Base-by-base conservation (phyloP, 2,329 filamentous ascomycete species). In the Macrophomina phaseolina region DNA sequence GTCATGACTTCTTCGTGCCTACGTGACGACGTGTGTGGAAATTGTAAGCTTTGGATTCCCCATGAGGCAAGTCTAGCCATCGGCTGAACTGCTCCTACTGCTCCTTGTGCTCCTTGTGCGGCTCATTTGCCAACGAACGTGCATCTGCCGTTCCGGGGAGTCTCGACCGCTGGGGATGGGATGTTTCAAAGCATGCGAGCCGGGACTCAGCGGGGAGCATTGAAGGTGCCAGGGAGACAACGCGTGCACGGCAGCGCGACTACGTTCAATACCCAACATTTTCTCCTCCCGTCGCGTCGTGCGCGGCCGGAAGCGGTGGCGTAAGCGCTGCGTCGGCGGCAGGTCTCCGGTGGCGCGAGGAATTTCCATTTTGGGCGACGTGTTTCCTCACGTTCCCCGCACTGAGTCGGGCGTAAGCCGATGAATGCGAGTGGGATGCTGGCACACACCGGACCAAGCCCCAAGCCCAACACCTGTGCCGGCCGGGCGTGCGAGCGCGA, bases 401-500 rank as follows among this genome's bases (percentile, higher is more conserved):
- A 62, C 36, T 62, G 58, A 62, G 58, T 32, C 49, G 58, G 42
- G 36, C 36, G 2, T 38, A 12, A 61, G 56, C 42, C 56, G 56
- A 48, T 46, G 42, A 60, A 14, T 14, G 38, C 38, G 23, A 40
- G 38, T 5, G 42, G 12, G 12, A 16, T 32, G 36, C 53, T 40
- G 56, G 36, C 23, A 23, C 23, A 48, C 23, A 23, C 30, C 42
- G 56, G 56, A 46, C 55, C 55, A 60, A 46, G 38, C 38, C 56
- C 40, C 36, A 38, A 56, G 52, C 52, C 34, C 56, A 46, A 61
- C 56, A 53, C 51, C 51, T 48, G 56, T 42, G 36, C 40, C 56
- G 55, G 45, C 23, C 14, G 23, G n/a, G 53, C 53, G 53, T 56
- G 53, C n/a, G 36, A 58, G 42, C 9, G 34, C 52, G 52, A 58